Evolutionary conservation across 352 stramenopile genomes (phyloP), one percentile per base, ranked within the genome.

Genomic region (Globisporangium canariense): DNA sequence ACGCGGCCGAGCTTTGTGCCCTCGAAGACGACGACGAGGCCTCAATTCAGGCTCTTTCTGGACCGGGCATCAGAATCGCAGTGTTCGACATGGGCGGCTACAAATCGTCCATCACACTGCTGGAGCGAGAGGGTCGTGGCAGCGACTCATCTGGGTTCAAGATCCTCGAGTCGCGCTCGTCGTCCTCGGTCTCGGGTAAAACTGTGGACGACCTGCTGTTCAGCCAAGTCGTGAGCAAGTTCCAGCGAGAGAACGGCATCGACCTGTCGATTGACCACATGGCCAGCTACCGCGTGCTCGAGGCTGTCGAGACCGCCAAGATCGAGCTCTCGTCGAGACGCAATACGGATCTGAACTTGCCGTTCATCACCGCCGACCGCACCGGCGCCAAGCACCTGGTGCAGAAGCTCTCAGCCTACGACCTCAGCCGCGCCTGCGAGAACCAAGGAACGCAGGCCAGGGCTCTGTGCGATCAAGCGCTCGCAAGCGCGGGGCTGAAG

Each of bases 71-170:
- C 36, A 62, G 57, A 2, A 83, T 90, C 40, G 83, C 71, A 4
- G 79, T 93, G 13, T 81, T 93, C 34, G 81, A 93, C 60, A 90
- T 92, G 62, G 83, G 83, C 38, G 83, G 81, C 43, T 88, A 76
- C 59, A 59, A 71, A 4, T 88, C 81, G 40, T 77, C 74, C 11
- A 68, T 88, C 18, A 84, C 79, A 2, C 47, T 91, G 22, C 66
- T 93, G 0, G 36, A 86, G 47, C 73, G 77, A 41, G 50, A 56
- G 14, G 13, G 50, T 16, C 50, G 50, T 11, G 28, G 28, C 11
- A 9, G 22, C 4, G 56, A 73, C 4, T 40, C 58, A 10, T 28
- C 25, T 28, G 66, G 36, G 14, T 90, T 79, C 36, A 64, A 59
- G n/a, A 50, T 89, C 38, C 60, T 88, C 4, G 68, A 70, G 9